Conservation (phyloP, 148 eudicot species). For the Dianthus caryophyllus region DNA sequence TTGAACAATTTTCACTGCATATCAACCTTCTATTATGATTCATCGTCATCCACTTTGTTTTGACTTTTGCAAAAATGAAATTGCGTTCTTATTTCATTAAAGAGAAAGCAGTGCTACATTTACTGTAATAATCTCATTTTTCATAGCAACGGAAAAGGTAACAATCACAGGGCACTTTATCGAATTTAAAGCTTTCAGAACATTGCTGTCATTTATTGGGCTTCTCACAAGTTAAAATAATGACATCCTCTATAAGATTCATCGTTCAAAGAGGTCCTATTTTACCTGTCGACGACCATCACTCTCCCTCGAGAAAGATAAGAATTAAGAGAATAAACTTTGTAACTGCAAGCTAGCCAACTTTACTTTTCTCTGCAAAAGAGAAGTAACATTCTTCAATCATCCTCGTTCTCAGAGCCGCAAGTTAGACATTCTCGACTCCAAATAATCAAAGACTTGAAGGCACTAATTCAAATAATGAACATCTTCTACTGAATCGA, state of each 20-base stretch:
- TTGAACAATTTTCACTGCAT: not conserved
- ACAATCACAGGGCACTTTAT: not conserved
- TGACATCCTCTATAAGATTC: not conserved
- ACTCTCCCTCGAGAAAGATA: not conserved
- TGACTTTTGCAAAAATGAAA: no score
- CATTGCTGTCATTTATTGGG: not conserved
- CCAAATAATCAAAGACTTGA: not conserved
- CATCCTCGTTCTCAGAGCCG: no score
- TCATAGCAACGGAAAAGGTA: not conserved
- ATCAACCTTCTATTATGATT: not conserved
- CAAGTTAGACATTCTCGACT: not conserved
- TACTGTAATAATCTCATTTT: not conserved
- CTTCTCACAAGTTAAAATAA: not conserved
- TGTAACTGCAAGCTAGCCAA: not conserved
- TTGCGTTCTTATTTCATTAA: not conserved
- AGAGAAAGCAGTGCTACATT: not conserved
- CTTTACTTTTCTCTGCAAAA: conserved; percentile 34
- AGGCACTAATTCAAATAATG: not conserved
- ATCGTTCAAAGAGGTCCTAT: not conserved
- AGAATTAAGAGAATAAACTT: not conserved
- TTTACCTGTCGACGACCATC: not conserved
- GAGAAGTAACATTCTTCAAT: conserved; percentile 1
- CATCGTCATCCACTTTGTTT: no score
- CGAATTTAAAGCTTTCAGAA: not conserved
- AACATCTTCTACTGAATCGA: not conserved